These are phyloP conservation scores for Solanum hybrid DNA, from an alignment of 305 asterid genomes.

Conservation along the genomic window DNA sequence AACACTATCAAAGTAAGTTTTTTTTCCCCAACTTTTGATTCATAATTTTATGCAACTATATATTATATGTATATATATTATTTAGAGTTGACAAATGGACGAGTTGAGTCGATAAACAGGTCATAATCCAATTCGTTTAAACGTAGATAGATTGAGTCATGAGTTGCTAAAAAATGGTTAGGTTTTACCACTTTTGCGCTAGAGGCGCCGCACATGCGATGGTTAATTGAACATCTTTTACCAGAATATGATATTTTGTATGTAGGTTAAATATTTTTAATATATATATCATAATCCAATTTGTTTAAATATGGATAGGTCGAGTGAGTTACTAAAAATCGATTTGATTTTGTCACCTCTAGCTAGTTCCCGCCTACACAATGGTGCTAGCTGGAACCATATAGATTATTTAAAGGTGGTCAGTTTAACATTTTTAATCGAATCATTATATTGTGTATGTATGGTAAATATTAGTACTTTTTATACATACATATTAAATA, in stretches of 20 bases:
- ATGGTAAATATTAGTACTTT: background rate
- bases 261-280: background rate
- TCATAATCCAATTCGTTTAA: background rate
- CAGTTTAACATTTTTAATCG: background rate
- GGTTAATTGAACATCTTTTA: background rate
- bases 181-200: background rate
- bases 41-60: background rate
- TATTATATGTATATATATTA: background rate
- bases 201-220: background rate
- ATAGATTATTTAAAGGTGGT: background rate
- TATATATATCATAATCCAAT: background rate
- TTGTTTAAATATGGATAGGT: background rate
- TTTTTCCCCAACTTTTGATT: background rate
- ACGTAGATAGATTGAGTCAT: background rate
- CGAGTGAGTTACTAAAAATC: background rate
- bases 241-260: background rate
- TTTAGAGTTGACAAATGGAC: background rate
- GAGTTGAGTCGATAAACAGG: background rate
- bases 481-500: background rate
- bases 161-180: background rate
- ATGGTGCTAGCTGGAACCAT: background rate
- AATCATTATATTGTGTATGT: background rate
- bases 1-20: slow-evolving; percentile 51
- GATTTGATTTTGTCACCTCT: background rate
- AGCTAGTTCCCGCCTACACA: background rate